Base-by-base conservation (phyloP, 768 basidiomycete species). In the Trametes sanguinea region DNA sequence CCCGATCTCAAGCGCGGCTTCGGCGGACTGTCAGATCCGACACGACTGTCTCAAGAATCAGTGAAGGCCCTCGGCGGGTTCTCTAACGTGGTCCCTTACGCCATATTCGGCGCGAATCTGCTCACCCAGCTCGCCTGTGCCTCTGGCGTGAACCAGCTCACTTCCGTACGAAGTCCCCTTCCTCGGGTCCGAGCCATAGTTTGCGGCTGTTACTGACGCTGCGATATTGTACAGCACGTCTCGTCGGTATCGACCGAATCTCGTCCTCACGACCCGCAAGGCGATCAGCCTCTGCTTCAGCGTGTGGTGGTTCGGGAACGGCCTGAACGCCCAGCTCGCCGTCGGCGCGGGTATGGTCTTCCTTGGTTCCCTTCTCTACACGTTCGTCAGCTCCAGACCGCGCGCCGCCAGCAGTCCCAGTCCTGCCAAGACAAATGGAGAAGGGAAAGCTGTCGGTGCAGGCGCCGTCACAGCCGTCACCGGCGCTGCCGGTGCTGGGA, bases 231-330 rank as follows among this genome's bases (percentile, higher is more conserved):
- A 29, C 61, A 90, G 88, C 80, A 83, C 75, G 86, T 91, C 9
- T 90, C 90, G 7, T 87, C 88, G 2, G 88, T 93, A 1, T 89
- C 89, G 3, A 92, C 91, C 6, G n/a, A 92, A 92, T 67, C 81
- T 95, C 44, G 84, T 91, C 16, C 78, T 94, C 37, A 94, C 92
- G 1, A 77, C 86, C 0, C 83, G 93, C 51, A 95, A 95, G 72
- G 92, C 92, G 6, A 72, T 92, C 50, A 90, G 88, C 64, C 79
- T 95, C 22, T 87, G 85, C 66, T 83, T 94, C 61, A 90, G 88
- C 67, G 88, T 95, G 7, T 92, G 89, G 89, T 92, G 85, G 83
- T 93, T 92, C 69, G 86, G 86, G 2, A 85, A 83, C 63, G 85
- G 84, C 4, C 87, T 89, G 84, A 90, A 90, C 61, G 57, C 70